Conservation (phyloP, 1,284 basidiomycete species). For the Meripilus lineatus region DNA sequence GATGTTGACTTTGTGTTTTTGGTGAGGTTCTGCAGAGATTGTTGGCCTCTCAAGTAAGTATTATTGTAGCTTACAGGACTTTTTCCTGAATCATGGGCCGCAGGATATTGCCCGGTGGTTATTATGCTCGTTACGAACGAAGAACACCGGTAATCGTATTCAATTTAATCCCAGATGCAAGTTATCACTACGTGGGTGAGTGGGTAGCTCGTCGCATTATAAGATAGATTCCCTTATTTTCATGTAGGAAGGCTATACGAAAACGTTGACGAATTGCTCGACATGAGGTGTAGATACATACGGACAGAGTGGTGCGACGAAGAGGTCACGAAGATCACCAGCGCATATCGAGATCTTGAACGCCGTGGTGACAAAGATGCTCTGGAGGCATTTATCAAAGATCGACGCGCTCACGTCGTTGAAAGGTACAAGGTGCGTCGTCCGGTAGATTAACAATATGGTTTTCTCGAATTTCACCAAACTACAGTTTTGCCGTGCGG, state of each 20-base stretch:
- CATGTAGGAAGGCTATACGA: not conserved
- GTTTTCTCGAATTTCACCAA: not conserved
- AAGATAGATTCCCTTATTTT: not conserved
- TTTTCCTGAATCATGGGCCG: not conserved
- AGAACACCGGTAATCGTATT: not conserved
- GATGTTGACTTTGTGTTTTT: constrained; percentile 10
- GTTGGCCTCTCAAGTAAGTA: constrained; percentile 11
- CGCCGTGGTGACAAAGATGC: not conserved
- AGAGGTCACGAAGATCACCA: not conserved
- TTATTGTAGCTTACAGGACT: not conserved
- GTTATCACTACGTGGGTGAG: not conserved
- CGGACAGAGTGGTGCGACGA: not conserved
- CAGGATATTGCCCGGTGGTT: not conserved
- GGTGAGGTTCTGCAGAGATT: constrained; percentile 10
- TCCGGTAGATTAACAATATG: too few relatives aligned
- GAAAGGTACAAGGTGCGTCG: not conserved
- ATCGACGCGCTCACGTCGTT: not conserved
- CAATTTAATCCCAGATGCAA: not conserved
- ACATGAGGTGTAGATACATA: not conserved
- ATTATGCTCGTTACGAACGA: constrained; percentile 1
- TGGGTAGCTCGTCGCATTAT: not conserved
- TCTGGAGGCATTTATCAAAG: not conserved
- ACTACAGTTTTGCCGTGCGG: not conserved
- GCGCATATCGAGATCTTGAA: not conserved
- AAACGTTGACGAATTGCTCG: not conserved